A percentile compares a stretch with the other conserved stretches of the same genome.
These are phyloP conservation scores for Boechera stricta DNA, from an alignment of 345 rosid species.

Conservation along the genomic window DNA sequence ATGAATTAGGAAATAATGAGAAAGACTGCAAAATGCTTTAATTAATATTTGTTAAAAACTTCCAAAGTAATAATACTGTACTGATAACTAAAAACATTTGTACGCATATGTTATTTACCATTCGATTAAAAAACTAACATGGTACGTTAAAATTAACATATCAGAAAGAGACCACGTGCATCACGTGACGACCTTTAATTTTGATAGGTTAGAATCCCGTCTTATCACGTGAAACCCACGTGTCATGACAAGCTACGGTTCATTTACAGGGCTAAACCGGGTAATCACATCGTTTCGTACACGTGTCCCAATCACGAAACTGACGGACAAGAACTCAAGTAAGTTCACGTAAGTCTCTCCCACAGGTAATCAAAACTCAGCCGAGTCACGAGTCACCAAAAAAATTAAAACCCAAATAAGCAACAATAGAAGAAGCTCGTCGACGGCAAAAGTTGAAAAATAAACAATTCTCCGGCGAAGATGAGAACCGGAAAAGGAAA, in stretches of 20 bases:
- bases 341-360: constrained; percentile 25
- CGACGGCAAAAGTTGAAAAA: constrained; percentile 32
- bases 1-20: not conserved
- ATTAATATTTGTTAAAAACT: too few relatives aligned
- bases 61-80: too few relatives aligned
- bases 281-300: constrained; percentile 20
- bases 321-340: not conserved
- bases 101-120: not conserved
- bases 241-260: constrained; percentile 31
- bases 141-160: not conserved
- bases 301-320: constrained; percentile 31
- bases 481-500: constrained; percentile 77
- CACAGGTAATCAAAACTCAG: constrained; percentile 36
- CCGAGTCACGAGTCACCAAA: constrained; percentile 41
- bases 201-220: constrained; percentile 37
- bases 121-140: not conserved
- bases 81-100: too few relatives aligned
- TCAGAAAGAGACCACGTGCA: constrained; percentile 35
- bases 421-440: constrained; percentile 29
- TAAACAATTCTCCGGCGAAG: constrained; percentile 37
- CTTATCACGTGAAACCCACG: constrained; percentile 46
- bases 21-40: not conserved
- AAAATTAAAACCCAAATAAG: not conserved
- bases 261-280: constrained; percentile 3
- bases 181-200: constrained; percentile 34